Evolutionary conservation across 1,284 basidiomycete genomes (phyloP), one percentile per base, ranked within the genome.

Genomic region (Butyriboletus appendiculatus): DNA sequence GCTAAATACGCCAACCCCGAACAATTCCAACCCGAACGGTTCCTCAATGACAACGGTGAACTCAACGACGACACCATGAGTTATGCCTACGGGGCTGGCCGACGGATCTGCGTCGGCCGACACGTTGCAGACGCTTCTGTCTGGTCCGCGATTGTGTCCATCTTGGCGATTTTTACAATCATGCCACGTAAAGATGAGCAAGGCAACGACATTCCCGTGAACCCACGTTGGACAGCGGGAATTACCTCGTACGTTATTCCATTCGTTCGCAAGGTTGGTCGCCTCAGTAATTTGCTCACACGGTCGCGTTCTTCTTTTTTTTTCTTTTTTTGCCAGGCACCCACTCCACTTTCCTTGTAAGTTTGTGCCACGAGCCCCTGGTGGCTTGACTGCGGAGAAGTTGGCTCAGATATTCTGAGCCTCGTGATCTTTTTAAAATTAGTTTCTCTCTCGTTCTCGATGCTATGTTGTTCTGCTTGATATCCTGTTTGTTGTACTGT

Each of bases 121-220:
- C 39, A 71, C 37, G 45, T 71, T 22, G 70, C 72, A 20, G 71
- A 73, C 26, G 67, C 64, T 5, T 67, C 68, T 1, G 3, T 73
- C 20, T 73, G 67, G 64, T 69, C 71, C 7, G 67, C 61, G 11
- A 63, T 72, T 1, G 72, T 53, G 30, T 60, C 65, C 28, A 60
- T 73, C n/a, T 50, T 73, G 18, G 61, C 70, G 3, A 43, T 62
- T 5, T 73, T 73, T 38, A 53, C 51, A 16, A 70, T 72, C 37
- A 48, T 22, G 38, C 62, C 59, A 12, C 59, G 58, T n/a, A 65
- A 60, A 43, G 68, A 73, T 44, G 56, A 55, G 20, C 48, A 58
- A 32, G 71, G 67, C 18, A 64, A 68, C 6, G 58, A 66, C 2
- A 44, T 73, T n/a, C 44, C 28, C 6, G 62, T 68, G 16, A 50